Base-by-base conservation (phyloP, 768 basidiomycete genomes). In the Trametes cinnabarina region DNA sequence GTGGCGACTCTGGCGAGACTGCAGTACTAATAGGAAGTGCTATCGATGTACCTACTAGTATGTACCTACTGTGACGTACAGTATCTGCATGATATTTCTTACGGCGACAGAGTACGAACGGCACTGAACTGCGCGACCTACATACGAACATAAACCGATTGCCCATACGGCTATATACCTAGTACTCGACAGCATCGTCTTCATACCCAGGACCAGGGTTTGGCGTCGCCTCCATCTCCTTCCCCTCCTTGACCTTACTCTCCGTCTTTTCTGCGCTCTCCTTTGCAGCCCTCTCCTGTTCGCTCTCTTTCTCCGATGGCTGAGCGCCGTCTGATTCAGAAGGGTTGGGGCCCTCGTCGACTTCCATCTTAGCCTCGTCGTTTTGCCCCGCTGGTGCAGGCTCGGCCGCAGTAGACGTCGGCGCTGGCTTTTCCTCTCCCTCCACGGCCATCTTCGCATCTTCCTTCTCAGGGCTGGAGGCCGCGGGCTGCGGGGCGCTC, bases 111-210 rank as follows among this genome's bases (percentile, higher is more conserved):
- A n/a, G n/a, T n/a, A n/a, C n/a, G n/a, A n/a, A n/a, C n/a, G n/a
- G n/a, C n/a, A n/a, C n/a, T n/a, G n/a, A n/a, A n/a, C n/a, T n/a
- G n/a, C n/a, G n/a, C n/a, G n/a, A n/a, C n/a, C n/a, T 34, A 34
- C 7, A 34, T 34, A 34, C 14, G 34, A 49, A 10, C 15, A 43
- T 25, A 22, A 44, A n/a, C 23, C 19, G 11, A 51, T n/a, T n/a
- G n/a, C n/a, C n/a, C 20, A 44, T 44, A 37, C 41, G 15, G 5
- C 28, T 52, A 52, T 28, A 10, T 14, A 30, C 39, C 25, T 46
- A 90, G 74, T 90, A 91, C 74, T 91, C 89, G 43, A 91, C 87
- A 11, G 87, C 89, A 68, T 90, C 89, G 61, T 90, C 89, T 62
- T 88, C 89, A 57, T 90, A 87, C 47, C 82, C 85, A 62, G 80